Base-by-base conservation (phyloP, 1,284 basidiomycete species). In the Ceratobasidium sp. region DNA sequence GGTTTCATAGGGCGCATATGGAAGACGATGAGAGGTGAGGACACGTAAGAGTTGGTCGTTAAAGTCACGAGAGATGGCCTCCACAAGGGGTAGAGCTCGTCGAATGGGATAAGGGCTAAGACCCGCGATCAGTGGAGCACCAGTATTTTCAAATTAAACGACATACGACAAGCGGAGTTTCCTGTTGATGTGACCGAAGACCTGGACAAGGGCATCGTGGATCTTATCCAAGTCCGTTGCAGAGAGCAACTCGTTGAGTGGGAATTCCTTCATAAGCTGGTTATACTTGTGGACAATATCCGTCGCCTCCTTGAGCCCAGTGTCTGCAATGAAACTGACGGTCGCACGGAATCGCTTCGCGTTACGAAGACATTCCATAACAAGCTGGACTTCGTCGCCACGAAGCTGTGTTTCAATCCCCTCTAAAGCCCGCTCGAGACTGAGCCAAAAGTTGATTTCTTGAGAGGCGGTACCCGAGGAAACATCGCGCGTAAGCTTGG, bases 371-470 rank as follows among this genome's bases (percentile, higher is more conserved):
- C 96, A 94, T 77, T 98, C 97, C 87, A 99, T 92, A 24, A 98
- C 96, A 86, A 99, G 90, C 68, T 89, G 90, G 75, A 99, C 94
- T 80, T 96, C 94, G 74, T 98, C 96, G 77, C 94, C 94, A 76
- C 92, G 87, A 71, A 99, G 86, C 81, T 99, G 98, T 0, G 89
- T 85, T 81, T 98, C 96, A 80, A 99, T 98, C 0, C 89, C 91
- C 80, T 99, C 97, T 76, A 98, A 83, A 0, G 96, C 96, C 69
- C 93, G 87, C 81, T 99, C 97, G 83, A 98, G 88, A 80, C 92
- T 94, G 41, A 98, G 84, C 97, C 98, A 99, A 80, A 99, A 99
- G 83, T 98, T 98, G 85, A 99, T 95, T 81, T 99, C 97, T 80
- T 99, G 98, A 0, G 95, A 96, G 0, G 98, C 96, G 0, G 96